Conservation (phyloP, 768 basidiomycete genomes). For the Rhodocollybia butyracea region DNA sequence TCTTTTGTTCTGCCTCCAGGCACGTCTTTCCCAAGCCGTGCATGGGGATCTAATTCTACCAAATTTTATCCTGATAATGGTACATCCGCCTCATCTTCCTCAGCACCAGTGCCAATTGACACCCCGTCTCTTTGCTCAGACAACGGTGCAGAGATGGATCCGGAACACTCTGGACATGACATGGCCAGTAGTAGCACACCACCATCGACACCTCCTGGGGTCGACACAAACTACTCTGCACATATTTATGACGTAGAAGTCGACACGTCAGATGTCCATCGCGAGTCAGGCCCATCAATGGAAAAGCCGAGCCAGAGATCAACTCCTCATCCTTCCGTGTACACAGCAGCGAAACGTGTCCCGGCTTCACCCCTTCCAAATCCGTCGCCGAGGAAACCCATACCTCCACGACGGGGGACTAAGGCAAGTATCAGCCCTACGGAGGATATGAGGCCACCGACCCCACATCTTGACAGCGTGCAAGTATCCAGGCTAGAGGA, state of each 20-base stretch:
- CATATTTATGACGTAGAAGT: constrained; percentile 26
- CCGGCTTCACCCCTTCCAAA: constrained; percentile 64
- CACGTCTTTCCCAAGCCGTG: not conserved
- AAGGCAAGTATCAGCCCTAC: constrained; percentile 23
- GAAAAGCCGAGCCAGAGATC: constrained; percentile 2
- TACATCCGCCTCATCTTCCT: constrained; percentile 15
- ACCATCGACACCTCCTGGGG: constrained; percentile 15
- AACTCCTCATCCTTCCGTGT: not conserved
- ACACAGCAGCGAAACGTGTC: constrained; percentile 10
- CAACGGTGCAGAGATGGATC: constrained; percentile 52
- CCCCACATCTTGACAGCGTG: constrained; percentile 20
- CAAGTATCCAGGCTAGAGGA: constrained; percentile 18
- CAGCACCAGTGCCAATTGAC: constrained; percentile 26
- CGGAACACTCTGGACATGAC: constrained; percentile 28
- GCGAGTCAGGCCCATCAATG: not conserved
- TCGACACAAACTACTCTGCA: not conserved
- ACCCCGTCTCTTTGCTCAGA: constrained; percentile 79
- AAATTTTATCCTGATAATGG: not conserved
- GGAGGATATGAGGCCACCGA: constrained; percentile 7
- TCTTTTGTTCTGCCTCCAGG: not conserved
- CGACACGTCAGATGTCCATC: constrained; percentile 27
- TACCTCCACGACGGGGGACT: constrained; percentile 38
- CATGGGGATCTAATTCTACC: constrained; percentile 22
- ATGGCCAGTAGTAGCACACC: constrained; percentile 8
- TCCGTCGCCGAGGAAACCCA: constrained; percentile 51